Conservation (phyloP, 148 eudicot species). For the Talinum fruticosum region DNA sequence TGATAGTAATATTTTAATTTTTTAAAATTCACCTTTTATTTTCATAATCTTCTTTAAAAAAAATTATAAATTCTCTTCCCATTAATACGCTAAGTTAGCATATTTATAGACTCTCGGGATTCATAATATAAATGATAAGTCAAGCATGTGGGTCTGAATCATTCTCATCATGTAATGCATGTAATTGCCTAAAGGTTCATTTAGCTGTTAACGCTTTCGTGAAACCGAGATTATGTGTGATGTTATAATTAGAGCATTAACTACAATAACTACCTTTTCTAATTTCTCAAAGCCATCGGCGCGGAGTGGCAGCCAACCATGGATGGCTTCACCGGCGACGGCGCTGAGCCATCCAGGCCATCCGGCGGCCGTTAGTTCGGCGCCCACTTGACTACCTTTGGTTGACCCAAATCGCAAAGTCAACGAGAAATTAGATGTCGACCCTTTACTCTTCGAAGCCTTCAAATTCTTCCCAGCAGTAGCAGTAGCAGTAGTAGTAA, state of each 20-base stretch:
- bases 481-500: background rate
- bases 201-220: too few relatives aligned
- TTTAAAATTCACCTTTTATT: too few relatives aligned
- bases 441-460: slow-evolving; percentile 31
- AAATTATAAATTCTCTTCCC: too few relatives aligned
- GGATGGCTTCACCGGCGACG: slow-evolving; percentile 65
- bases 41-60: too few relatives aligned
- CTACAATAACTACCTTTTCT: slow-evolving; percentile 44
- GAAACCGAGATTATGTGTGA: too few relatives aligned
- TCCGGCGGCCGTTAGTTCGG: slow-evolving; percentile 59
- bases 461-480: slow-evolving; percentile 19
- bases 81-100: too few relatives aligned
- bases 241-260: background rate
- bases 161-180: too few relatives aligned
- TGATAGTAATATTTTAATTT: too few relatives aligned
- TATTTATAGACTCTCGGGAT: too few relatives aligned
- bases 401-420: slow-evolving; percentile 49
- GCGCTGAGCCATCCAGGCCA: slow-evolving; percentile 75
- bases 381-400: slow-evolving; percentile 36
- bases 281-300: slow-evolving; percentile 61
- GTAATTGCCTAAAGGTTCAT: too few relatives aligned
- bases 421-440: slow-evolving; percentile 33
- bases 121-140: too few relatives aligned
- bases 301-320: slow-evolving; percentile 66
- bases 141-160: too few relatives aligned